Percentiles rank a stretch among this genome's conserved stretches.
phyloP scores from a whole-genome alignment of 1,284 basidiomycete species.

The Heterobasidion irregulare region DNA sequence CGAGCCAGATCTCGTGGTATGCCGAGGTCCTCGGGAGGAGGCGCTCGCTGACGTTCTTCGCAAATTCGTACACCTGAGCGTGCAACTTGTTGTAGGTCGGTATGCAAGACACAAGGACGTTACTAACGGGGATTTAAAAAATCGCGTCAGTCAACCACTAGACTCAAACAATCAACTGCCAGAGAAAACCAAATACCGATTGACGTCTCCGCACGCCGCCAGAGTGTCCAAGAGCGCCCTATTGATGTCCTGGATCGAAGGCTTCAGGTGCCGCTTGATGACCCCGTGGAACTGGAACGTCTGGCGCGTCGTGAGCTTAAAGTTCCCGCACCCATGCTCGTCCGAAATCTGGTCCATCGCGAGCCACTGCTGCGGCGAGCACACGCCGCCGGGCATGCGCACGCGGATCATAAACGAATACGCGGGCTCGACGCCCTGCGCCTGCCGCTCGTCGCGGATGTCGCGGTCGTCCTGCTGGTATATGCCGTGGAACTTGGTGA shows the following conservation, averaged over 20 bases:
- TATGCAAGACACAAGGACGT: constrained; percentile 90
- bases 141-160: constrained; percentile 10
- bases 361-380: constrained; percentile 88
- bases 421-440: constrained; percentile 91
- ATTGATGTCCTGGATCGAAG: constrained; percentile 96
- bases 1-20: constrained; percentile 99
- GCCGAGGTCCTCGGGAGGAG: constrained; percentile 88
- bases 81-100: constrained; percentile 85
- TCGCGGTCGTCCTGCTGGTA: constrained; percentile 98
- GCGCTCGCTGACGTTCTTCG: constrained; percentile 81
- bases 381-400: constrained; percentile 93
- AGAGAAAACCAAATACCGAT: constrained; percentile 46
- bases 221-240: constrained; percentile 88
- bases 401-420: constrained; percentile 99
- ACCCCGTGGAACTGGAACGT: constrained; percentile 99
- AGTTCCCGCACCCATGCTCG: constrained; percentile 88
- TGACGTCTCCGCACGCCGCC: constrained; percentile 98
- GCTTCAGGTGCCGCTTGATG: constrained; percentile 94
- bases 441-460: constrained; percentile 93
- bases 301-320: constrained; percentile 96
- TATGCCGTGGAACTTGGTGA: constrained; percentile 99
- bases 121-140: constrained; percentile 34
- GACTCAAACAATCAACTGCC: background rate
- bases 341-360: constrained; percentile 95
- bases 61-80: constrained; percentile 77